Evolutionary conservation across 2,329 filamentous ascomycete species (phyloP).

Genomic region (Nothomitra cinnamomea): DNA sequence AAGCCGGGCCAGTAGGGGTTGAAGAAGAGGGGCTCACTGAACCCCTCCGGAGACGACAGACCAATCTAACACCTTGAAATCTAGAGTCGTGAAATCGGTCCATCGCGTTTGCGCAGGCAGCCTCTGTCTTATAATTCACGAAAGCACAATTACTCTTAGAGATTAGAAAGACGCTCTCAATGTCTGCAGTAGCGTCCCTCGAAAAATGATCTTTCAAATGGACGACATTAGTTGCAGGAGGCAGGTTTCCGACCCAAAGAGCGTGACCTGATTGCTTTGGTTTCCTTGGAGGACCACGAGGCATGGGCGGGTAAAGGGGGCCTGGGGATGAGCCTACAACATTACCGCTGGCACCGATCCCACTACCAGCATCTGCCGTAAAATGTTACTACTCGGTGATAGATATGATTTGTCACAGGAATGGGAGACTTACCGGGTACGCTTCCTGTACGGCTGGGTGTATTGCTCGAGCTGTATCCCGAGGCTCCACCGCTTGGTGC

Average conservation of each 20-base stretch:
- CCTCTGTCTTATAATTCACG: conserved; percentile 79
- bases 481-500: neutral
- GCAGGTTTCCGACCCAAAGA: conserved; percentile 90
- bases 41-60: conserved; percentile 59
- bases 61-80: conserved; percentile 70
- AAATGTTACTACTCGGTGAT: neutral
- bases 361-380: neutral
- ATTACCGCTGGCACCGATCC: neutral
- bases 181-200: conserved; percentile 51
- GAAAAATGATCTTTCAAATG: conserved; percentile 85
- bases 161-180: conserved; percentile 85
- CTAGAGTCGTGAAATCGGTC: conserved; percentile 76
- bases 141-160: conserved; percentile 97
- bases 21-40: conserved; percentile 21
- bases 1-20: neutral
- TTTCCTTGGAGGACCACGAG: conserved; percentile 47
- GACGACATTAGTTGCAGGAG: conserved; percentile 64
- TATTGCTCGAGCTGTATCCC: neutral
- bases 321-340: neutral
- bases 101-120: conserved; percentile 58
- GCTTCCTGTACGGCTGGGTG: neutral
- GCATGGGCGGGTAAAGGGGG: conserved; percentile 19
- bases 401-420: neutral
- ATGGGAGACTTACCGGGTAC: neutral
- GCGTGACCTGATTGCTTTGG: conserved; percentile 64